phyloP scores from a whole-genome alignment of 345 rosid genomes.

The Lepidium aucheri region DNA sequence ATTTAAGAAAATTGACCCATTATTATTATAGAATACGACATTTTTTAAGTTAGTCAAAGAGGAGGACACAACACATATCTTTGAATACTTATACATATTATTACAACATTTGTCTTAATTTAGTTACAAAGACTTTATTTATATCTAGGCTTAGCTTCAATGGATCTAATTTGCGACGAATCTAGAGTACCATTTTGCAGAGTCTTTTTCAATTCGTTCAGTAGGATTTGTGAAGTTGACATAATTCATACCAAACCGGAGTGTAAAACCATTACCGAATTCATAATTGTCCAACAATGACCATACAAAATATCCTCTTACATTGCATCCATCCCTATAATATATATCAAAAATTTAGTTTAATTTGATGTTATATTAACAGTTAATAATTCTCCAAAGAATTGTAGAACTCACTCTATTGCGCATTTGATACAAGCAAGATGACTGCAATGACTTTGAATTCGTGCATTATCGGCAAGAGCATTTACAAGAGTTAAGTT shows the following conservation, averaged over 20 bases:
- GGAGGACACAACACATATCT: too few relatives aligned
- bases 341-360: not conserved
- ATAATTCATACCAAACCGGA: not conserved
- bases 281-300: not conserved
- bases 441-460: not conserved
- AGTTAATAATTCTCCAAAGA: too few relatives aligned
- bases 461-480: not conserved
- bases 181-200: not conserved
- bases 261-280: not conserved
- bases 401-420: not conserved
- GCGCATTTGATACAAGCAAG: not conserved
- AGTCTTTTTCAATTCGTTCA: not conserved
- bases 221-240: slow-evolving; percentile 3
- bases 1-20: too few relatives aligned
- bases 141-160: too few relatives aligned
- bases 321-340: not conserved
- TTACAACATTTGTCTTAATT: too few relatives aligned
- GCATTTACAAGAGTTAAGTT: not conserved
- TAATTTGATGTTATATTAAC: too few relatives aligned
- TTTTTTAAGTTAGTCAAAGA: too few relatives aligned
- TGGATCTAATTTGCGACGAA: not conserved
- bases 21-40: too few relatives aligned
- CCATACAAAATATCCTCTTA: not conserved
- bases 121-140: too few relatives aligned
- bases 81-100: too few relatives aligned